Evolutionary conservation across 352 stramenopile genomes (phyloP).

Genomic region (Phytophthora kernoviae): DNA sequence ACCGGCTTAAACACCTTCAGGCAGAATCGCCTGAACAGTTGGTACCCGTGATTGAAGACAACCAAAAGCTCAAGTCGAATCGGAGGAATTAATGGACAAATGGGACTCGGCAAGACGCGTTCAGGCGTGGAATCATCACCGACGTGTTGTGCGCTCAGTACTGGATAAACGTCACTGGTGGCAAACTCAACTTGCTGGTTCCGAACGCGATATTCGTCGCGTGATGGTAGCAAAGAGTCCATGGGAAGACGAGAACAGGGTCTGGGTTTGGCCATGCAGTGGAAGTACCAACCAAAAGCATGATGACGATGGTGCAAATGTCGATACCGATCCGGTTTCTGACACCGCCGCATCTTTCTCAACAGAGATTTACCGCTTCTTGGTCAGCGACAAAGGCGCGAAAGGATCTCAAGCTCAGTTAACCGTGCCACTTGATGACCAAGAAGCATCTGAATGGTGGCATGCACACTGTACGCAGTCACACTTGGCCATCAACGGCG

Average conservation of each 20-base stretch:
- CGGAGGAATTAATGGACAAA: constrained; percentile 8
- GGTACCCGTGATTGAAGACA: constrained; percentile 8
- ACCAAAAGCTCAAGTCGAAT: constrained; percentile 7
- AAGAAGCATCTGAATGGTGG: constrained; percentile 62
- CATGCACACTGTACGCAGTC: constrained; percentile 58
- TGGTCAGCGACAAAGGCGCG: constrained; percentile 16
- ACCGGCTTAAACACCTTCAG: constrained; percentile 42
- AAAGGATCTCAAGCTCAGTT: constrained; percentile 1
- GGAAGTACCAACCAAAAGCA: constrained; percentile 12
- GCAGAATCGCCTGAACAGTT: constrained; percentile 27
- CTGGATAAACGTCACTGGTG: constrained; percentile 51
- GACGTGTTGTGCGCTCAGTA: constrained; percentile 33
- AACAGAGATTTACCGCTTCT: constrained; percentile 45
- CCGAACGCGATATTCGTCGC: constrained; percentile 49
- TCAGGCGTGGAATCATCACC: constrained; percentile 48
- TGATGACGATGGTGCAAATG: not conserved
- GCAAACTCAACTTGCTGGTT: constrained; percentile 53
- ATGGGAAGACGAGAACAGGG: constrained; percentile 50
- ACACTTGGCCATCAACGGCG: constrained; percentile 31
- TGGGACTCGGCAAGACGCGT: constrained; percentile 29
- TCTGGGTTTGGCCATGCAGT: constrained; percentile 52
- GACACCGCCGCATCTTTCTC: constrained; percentile 6
- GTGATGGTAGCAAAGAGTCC: constrained; percentile 41
- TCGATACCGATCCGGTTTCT: not conserved
- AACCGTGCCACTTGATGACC: constrained; percentile 25